Evolutionary conservation across 345 rosid species (phyloP), one percentile per base, ranked within the genome.

Genomic region (Schrenkiella parvula): DNA sequence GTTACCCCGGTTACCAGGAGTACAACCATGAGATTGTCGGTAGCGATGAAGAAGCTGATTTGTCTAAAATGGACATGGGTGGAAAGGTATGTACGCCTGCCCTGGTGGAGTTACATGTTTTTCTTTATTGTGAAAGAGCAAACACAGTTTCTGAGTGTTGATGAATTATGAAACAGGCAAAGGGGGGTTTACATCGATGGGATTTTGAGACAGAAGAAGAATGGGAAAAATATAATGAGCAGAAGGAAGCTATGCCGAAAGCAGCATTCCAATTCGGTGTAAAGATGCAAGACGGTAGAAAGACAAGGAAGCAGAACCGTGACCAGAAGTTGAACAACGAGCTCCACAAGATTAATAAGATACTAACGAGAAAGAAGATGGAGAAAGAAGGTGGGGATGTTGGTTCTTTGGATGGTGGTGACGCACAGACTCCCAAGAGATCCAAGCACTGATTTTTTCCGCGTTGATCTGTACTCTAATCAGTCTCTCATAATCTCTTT

Each of bases 211-310:
- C 99, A 0, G 99, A 93, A 75, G 99, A 95, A 57, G 96, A 95
- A 71, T 95, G 99, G 97, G 99, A 93, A 34, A 84, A 82, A 37
- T 91, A 89, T 80, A 95, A 95, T 48, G 99, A 95, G 74, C 97
- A 95, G 83, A 91, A 95, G 84, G 97, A 95, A 87, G 99, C 99
- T 10, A 91, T 88, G 97, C 99, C 99, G 10, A 95, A 95, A 82
- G 97, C 97, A 7, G 99, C 99, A 6, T 95, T 87, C 80, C 99
- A 95, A 78, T 95, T 95, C 41, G 99, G 99, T 13, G 95, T 95
- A 73, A 95, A 95, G 84, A 95, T 93, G 98, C 98, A 91, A 81
- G 97, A 91, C 53, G 98, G 98, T 35, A 72, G 98, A 76, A 93
- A 93, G 82, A 93, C 98, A 3, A 52, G 95, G 64, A 93, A 93